Conservation (phyloP, 257 asterid genomes). For the Cordia subcordata region DNA sequence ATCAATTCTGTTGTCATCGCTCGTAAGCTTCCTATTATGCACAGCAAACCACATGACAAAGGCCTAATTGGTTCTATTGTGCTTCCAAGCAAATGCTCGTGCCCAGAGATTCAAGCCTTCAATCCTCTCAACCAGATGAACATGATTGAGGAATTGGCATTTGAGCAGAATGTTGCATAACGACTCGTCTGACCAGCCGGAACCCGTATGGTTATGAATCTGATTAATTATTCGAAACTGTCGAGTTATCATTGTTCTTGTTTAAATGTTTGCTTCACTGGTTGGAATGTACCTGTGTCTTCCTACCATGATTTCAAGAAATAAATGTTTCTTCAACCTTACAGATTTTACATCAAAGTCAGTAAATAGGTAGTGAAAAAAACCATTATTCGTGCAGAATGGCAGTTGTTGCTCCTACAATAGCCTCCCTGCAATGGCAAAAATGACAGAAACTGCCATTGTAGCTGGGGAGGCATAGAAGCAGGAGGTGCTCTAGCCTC, state of each 20-base stretch:
- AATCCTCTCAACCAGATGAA: conserved; percentile 45
- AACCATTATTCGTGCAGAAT: too few relatives aligned
- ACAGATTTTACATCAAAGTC: too few relatives aligned
- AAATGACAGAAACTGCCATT: too few relatives aligned
- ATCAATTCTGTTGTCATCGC: conserved; percentile 62
- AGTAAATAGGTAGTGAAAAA: too few relatives aligned
- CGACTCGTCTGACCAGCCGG: not conserved
- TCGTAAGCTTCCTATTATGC: conserved; percentile 29
- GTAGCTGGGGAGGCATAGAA: too few relatives aligned
- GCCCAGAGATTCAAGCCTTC: conserved; percentile 57
- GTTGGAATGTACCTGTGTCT: conserved; percentile 14
- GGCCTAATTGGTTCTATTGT: conserved; percentile 19
- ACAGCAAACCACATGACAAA: not conserved
- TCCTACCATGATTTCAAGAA: conserved; percentile 4
- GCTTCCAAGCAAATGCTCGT: conserved; percentile 55
- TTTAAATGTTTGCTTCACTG: conserved; percentile 8
- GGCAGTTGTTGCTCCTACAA: too few relatives aligned
- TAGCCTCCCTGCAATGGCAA: too few relatives aligned
- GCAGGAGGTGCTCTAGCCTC: too few relatives aligned
- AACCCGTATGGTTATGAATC: not conserved
- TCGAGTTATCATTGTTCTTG: conserved; percentile 1
- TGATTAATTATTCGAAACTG: not conserved
- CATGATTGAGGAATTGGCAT: conserved; percentile 56
- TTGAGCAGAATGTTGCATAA: conserved; percentile 45
- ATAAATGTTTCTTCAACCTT: too few relatives aligned